phyloP scores from a whole-genome alignment of 2,329 filamentous ascomycete species.

The Bipolaris cookei region DNA sequence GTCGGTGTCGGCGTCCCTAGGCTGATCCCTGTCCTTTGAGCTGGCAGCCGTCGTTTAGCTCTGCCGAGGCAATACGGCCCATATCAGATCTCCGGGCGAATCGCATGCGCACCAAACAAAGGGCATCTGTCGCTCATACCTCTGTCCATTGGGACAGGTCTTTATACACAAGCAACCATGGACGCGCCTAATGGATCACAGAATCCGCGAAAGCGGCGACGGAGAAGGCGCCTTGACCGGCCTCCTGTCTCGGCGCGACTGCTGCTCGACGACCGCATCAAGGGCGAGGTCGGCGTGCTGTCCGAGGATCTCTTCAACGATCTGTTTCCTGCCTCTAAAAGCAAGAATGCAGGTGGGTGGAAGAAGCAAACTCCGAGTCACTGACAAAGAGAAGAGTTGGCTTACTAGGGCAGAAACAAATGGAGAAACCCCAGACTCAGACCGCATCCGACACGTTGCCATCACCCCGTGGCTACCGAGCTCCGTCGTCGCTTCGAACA shows the following conservation, averaged over 20 bases:
- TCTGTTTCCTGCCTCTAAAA: conserved; percentile 66
- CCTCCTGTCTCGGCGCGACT: conserved; percentile 79
- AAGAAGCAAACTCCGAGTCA: background rate
- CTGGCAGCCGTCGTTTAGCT: conserved; percentile 8
- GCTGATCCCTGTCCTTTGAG: conserved; percentile 5
- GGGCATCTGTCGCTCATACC: conserved; percentile 17
- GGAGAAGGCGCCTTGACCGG: conserved; percentile 66
- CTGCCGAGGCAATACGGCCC: conserved; percentile 34
- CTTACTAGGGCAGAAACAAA: conserved; percentile 15
- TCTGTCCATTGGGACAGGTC: conserved; percentile 19
- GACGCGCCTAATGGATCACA: conserved; percentile 40
- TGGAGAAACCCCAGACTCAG: conserved; percentile 14
- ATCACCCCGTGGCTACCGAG: conserved; percentile 74
- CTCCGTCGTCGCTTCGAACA: conserved; percentile 59
- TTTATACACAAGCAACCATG: conserved; percentile 25
- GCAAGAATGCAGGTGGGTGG: conserved; percentile 28
- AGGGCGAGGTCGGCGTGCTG: conserved; percentile 82
- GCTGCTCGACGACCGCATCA: conserved; percentile 82
- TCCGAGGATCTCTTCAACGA: conserved; percentile 86
- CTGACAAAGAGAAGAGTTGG: background rate
- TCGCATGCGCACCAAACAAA: conserved; percentile 24
- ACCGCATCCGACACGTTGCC: conserved; percentile 65
- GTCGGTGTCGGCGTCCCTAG: background rate
- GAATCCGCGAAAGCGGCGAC: conserved; percentile 58
- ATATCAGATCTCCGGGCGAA: conserved; percentile 3